phyloP scores from a whole-genome alignment of 306 rosid genomes.

The Lathyrus sativus region DNA sequence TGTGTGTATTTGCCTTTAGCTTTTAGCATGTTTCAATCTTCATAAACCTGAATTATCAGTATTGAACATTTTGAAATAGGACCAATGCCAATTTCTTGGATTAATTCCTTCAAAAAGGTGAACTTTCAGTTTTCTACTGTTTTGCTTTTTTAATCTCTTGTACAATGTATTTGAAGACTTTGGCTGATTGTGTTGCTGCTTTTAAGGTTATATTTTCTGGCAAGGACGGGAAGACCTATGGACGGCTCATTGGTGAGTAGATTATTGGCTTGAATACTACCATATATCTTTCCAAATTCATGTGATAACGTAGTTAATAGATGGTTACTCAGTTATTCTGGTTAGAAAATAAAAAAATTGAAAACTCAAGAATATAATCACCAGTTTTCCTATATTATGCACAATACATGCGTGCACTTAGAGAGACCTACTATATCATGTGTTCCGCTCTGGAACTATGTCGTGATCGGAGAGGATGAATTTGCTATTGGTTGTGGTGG shows the following conservation, averaged over 20 bases:
- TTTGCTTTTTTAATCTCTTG: constrained; percentile 18
- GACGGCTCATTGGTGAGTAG: constrained; percentile 72
- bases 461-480: too few species aligned
- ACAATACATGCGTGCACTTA: not conserved
- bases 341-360: not conserved
- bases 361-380: not conserved
- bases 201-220: constrained; percentile 64
- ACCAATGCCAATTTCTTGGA: constrained; percentile 69
- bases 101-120: constrained; percentile 73
- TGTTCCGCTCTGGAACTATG: too few species aligned
- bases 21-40: constrained; percentile 22
- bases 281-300: not conserved
- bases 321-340: not conserved
- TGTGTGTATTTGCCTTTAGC: constrained; percentile 20
- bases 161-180: constrained; percentile 27
- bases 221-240: constrained; percentile 62
- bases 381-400: not conserved
- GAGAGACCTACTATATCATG: not conserved
- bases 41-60: constrained; percentile 31
- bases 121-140: constrained; percentile 19
- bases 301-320: not conserved
- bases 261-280: not conserved
- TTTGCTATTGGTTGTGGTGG: too few species aligned
- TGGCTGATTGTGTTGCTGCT: constrained; percentile 33
- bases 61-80: constrained; percentile 50